Conservation (phyloP, 2,329 filamentous ascomycete genomes). For the Colletotrichum shisoi region DNA sequence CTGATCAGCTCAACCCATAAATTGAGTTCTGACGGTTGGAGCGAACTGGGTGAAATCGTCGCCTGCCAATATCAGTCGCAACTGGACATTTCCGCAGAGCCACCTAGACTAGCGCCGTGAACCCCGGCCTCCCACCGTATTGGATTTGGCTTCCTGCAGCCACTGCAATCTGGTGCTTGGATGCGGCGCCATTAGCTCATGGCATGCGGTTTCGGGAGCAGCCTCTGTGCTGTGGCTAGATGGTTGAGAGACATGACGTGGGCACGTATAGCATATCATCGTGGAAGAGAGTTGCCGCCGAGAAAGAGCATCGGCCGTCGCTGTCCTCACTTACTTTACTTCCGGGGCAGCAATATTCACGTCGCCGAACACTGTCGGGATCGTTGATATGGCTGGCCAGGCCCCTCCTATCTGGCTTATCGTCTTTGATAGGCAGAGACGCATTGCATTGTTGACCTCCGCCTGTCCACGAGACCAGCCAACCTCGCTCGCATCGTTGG, state of each 20-base stretch:
- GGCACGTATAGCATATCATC: neutral
- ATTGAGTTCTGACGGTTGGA: constrained; percentile 32
- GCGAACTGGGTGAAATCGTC: constrained; percentile 20
- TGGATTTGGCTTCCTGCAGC: constrained; percentile 32
- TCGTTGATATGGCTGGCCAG: no score
- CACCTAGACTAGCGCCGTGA: constrained; percentile 35
- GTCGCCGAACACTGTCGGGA: neutral
- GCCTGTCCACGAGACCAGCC: constrained; percentile 27
- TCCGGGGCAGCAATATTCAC: constrained; percentile 18
- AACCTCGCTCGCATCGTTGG: constrained; percentile 10
- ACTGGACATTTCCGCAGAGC: constrained; percentile 12
- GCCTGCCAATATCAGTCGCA: constrained; percentile 2
- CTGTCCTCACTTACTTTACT: neutral
- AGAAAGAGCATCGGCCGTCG: neutral
- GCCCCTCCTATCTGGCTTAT: constrained; percentile 31
- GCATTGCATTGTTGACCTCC: constrained; percentile 19
- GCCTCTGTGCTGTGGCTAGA: constrained; percentile 1
- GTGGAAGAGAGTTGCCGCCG: neutral
- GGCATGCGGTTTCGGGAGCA: neutral
- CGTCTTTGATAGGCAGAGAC: constrained; percentile 22
- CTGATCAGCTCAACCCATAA: constrained; percentile 25
- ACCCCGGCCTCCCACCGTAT: constrained; percentile 36
- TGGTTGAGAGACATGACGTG: constrained; percentile 3
- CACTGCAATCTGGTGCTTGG: constrained; percentile 21
- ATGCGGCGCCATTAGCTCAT: constrained; percentile 15